Base-by-base conservation (phyloP, 371 early-diverging fungal species). In the Mucor indicus region DNA sequence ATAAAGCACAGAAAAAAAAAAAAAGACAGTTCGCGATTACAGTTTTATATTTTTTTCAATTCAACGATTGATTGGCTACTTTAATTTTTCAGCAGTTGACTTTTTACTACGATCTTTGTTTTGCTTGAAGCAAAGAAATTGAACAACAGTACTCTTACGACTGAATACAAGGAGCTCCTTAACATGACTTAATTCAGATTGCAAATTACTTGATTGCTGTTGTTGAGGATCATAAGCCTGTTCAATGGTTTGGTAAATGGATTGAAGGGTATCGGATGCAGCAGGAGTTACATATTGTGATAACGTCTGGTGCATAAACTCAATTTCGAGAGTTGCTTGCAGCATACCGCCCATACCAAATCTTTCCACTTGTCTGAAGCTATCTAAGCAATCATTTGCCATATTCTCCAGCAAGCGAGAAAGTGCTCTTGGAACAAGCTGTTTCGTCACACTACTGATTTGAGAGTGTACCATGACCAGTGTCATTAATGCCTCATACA, bases 381-480 rank as follows among this genome's bases (percentile, higher is more conserved):
- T 76, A 44, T 80, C 78, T 20, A 93, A 63, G 53, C 94, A 76
- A 48, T 90, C 89, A 47, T 79, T 86, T 1, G 87, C 85, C 69
- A 94, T 81, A 21, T 67, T 67, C 16, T 78, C 81, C 3, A 90
- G 56, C 12, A 95, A 64, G 17, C 77, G 77, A 16, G 88, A 81
- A 22, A 97, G 55, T 1, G 92, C 85, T 8, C 91, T 78, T 52
- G 76, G 74, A 4, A 93, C 81, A 23, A 96, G 67, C 4, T 81
- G 82, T 42, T 87, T 83, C 3, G 88, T 72, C 13, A 89, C 75
- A 45, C 86, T 88, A 37, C 80, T 88, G 43, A 94, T 86, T 69
- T 92, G 85, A 0, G 96, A 87, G 53, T 97, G 98, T 1, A 91
- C 85, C 64, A 91, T 74, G n/a, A 97, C 98, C 27, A 96, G 62